phyloP scores from a whole-genome alignment of 2,329 filamentous ascomycete genomes.

The Alternaria triticimaculans region DNA sequence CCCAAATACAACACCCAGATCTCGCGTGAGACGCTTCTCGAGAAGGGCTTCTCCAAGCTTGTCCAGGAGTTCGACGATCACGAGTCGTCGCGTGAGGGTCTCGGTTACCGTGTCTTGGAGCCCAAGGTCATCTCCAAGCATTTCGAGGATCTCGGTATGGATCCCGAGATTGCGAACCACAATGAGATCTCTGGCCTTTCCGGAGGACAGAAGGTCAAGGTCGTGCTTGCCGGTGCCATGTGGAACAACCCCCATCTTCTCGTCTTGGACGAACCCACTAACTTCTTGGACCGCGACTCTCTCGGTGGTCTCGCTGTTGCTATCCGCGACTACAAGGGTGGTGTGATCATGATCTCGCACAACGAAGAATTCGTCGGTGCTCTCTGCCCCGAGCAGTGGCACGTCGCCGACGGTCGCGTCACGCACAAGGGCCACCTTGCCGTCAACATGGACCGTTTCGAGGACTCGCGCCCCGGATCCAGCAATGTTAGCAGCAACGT shows the following conservation, averaged over 20 bases:
- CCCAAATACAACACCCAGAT: slow-evolving; percentile 95
- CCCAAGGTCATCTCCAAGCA: slow-evolving; percentile 96
- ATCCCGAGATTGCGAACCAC: slow-evolving; percentile 98
- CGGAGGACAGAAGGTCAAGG: slow-evolving; percentile 98
- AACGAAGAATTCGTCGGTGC: slow-evolving; percentile 99
- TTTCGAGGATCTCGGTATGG: slow-evolving; percentile 94
- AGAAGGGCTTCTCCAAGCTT: slow-evolving; percentile 89
- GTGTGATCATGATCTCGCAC: slow-evolving; percentile 99
- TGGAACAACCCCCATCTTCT: slow-evolving; percentile 99
- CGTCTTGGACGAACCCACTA: slow-evolving; percentile 97
- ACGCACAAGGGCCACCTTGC: slow-evolving; percentile 81
- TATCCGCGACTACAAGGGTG: slow-evolving; percentile 97
- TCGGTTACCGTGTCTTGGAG: slow-evolving; percentile 92
- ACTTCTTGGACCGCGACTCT: slow-evolving; percentile 98
- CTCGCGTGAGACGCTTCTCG: slow-evolving; percentile 86
- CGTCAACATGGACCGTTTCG: slow-evolving; percentile 81
- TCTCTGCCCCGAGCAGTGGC: slow-evolving; percentile 95
- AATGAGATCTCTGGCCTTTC: slow-evolving; percentile 96
- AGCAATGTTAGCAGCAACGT: slow-evolving; percentile 59
- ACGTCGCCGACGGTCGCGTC: slow-evolving; percentile 86
- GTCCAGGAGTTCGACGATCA: slow-evolving; percentile 99
- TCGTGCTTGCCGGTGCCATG: slow-evolving; percentile 94
- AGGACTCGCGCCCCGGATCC: slow-evolving; percentile 74
- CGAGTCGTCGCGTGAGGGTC: slow-evolving; percentile 96
- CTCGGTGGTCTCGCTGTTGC: slow-evolving; percentile 96